Evolutionary conservation across 257 asterid genomes (phyloP), one percentile per base, ranked within the genome.

Genomic region (Misopates orontium): DNA sequence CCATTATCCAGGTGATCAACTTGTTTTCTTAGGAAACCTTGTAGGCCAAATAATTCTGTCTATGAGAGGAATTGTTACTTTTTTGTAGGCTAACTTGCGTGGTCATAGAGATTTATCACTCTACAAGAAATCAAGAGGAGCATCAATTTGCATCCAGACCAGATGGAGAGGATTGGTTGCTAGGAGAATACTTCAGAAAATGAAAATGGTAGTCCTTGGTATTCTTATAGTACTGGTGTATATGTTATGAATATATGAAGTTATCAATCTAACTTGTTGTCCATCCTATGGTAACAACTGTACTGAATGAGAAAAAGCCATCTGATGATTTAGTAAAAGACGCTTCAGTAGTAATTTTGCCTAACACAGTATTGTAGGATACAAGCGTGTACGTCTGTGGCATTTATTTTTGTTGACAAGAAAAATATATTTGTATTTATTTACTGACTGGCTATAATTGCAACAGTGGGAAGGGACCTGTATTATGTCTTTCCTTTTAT

Each of bases 161-260:
- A 86, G 96, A 80, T 91, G 97, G 97, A 91, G 95, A 75, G 96
- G 93, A 67, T 74, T 74, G 76, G 74, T 72, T 66, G 99, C 89
- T 40, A 78, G 85, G 76, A 85, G 60, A 80, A 95, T 88, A 82
- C 91, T 91, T 69, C 91, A 86, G 56, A 84, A 86, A 79, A 74
- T 91, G 66, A 88, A 91, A 83, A 86, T 84, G 98, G 98, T 91
- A 79, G 48, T 73, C 28, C 48, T 70, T 39, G 15, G 41, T 62
- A 14, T 65, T 60, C 61, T 63, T n/a, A 13, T 16, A 28, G 44
- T 48, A 53, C 64, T 62, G 61, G 51, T 53, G 24, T 6, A n/a
- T 65, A 51, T 40, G 69, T 56, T n/a, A 14, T 14, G 18, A 45
- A 12, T 45, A 14, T 45, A 45, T 14, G 19, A 13, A 13, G n/a